These are phyloP conservation scores for Boletus albobrunnescens DNA, from an alignment of 1,284 basidiomycete species.

Conservation along the genomic window DNA sequence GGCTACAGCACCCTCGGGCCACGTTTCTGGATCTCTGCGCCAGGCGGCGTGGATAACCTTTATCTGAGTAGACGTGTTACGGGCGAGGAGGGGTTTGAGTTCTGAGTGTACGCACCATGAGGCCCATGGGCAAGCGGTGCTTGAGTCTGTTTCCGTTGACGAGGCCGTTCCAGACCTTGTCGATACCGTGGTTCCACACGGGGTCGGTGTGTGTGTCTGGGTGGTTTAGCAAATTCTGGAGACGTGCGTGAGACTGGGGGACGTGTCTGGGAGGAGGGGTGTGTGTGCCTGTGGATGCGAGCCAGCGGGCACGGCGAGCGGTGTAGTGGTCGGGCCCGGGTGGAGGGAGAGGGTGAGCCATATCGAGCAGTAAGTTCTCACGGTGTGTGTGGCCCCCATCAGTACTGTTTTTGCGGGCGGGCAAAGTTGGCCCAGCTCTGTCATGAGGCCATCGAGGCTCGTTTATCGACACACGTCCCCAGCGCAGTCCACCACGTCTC, in stretches of 20 bases:
- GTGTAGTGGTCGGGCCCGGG: slow-evolving; percentile 61
- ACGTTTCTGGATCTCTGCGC: slow-evolving; percentile 64
- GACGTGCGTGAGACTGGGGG: slow-evolving; percentile 43
- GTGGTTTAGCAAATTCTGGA: slow-evolving; percentile 50
- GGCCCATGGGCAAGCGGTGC: slow-evolving; percentile 51
- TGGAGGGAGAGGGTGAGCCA: slow-evolving; percentile 42
- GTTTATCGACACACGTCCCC: slow-evolving; percentile 59
- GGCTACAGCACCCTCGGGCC: slow-evolving; percentile 57
- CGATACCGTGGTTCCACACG: slow-evolving; percentile 54
- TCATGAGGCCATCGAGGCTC: slow-evolving; percentile 36
- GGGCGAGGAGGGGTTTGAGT: slow-evolving; percentile 5
- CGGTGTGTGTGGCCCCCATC: slow-evolving; percentile 4
- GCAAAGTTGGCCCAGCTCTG: not conserved
- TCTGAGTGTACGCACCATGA: slow-evolving; percentile 52
- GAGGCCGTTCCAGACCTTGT: slow-evolving; percentile 61
- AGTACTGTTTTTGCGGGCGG: too few relatives aligned
- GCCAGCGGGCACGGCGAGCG: slow-evolving; percentile 61
- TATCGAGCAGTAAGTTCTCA: slow-evolving; percentile 26
- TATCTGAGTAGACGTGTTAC: slow-evolving; percentile 42
- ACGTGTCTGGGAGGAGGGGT: slow-evolving; percentile 18
- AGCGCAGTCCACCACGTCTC: slow-evolving; percentile 48
- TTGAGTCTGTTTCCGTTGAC: slow-evolving; percentile 53
- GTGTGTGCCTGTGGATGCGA: slow-evolving; percentile 28
- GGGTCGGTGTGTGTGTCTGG: slow-evolving; percentile 48
- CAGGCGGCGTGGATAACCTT: slow-evolving; percentile 69